A percentile compares a stretch with the other conserved stretches of the same genome.
Conservation (phyloP, 2,329 filamentous ascomycete species). For the Golovinomyces cichoracearum region DNA sequence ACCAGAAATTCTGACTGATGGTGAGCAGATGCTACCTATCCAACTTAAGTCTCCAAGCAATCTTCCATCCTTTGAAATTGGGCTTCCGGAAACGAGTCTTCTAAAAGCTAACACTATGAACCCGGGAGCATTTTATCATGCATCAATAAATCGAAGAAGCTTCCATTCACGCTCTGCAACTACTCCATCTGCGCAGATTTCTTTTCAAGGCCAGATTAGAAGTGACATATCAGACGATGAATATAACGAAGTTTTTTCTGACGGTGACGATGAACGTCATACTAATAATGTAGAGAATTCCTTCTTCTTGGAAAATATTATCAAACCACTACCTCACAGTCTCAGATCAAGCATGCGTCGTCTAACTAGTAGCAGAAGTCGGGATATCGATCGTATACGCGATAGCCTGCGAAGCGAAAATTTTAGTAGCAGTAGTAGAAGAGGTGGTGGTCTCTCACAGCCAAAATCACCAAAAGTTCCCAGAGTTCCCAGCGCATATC, state of each 20-base stretch:
- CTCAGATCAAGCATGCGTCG: constrained; percentile 33
- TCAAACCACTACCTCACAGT: constrained; percentile 30
- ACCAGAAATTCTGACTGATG: constrained; percentile 59
- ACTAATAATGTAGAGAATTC: constrained; percentile 15
- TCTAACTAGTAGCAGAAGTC: constrained; percentile 28
- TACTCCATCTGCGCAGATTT: constrained; percentile 39
- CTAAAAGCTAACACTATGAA: constrained; percentile 34
- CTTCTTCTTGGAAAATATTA: constrained; percentile 34
- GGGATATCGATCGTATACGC: constrained; percentile 13
- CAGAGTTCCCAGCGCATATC: constrained; percentile 13
- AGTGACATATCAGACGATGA: constrained; percentile 46
- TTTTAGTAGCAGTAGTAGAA: constrained; percentile 6
- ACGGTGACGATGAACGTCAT: constrained; percentile 34
- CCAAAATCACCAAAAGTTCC: constrained; percentile 15
- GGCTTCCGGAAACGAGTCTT: constrained; percentile 47
- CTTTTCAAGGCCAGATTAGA: constrained; percentile 20
- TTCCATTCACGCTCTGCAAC: constrained; percentile 67
- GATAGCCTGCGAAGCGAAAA: constrained; percentile 12
- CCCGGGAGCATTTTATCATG: constrained; percentile 28
- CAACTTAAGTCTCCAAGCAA: constrained; percentile 51
- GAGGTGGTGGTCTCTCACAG: constrained; percentile 6
- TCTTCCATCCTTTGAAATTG: constrained; percentile 62
- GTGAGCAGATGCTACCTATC: constrained; percentile 77
- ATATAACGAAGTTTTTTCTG: constrained; percentile 49
- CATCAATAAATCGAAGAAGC: constrained; percentile 30